Conservation (phyloP, 208 protist species). For the Trypanosoma scelopori region DNA sequence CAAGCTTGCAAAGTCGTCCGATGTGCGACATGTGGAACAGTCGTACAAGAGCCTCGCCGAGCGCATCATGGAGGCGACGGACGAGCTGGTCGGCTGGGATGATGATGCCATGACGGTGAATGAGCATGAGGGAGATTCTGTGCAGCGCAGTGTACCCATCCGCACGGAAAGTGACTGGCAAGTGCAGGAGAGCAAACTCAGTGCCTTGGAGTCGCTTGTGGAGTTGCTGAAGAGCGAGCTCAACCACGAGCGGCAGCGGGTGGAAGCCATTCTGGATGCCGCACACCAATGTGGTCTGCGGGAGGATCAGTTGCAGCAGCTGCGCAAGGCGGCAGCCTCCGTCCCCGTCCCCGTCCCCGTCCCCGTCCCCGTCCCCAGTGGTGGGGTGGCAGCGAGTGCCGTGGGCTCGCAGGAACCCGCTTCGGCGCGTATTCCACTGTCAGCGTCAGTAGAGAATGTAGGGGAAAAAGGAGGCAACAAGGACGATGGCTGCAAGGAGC, state of each 20-base stretch:
- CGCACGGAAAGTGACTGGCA: conserved; percentile 3
- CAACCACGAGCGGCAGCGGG: conserved; percentile 30
- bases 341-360: background rate
- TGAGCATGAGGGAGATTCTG: background rate
- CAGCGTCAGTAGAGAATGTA: background rate
- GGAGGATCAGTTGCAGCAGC: conserved; percentile 4
- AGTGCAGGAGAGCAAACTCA: conserved; percentile 31
- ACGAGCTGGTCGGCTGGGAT: conserved; percentile 24
- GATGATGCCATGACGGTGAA: background rate
- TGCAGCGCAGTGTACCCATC: background rate
- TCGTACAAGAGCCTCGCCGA: conserved; percentile 16
- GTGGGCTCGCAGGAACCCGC: background rate
- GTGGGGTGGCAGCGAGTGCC: background rate
- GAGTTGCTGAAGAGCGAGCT: conserved; percentile 63
- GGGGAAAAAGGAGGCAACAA: background rate
- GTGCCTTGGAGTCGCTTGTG: conserved; percentile 51
- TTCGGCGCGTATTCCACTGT: background rate
- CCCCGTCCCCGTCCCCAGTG: background rate
- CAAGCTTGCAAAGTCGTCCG: background rate
- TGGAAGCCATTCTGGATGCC: conserved; percentile 30
- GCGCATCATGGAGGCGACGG: conserved; percentile 20
- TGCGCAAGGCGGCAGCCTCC: background rate
- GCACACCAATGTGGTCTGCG: conserved; percentile 11
- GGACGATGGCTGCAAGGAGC: background rate
- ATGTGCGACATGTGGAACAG: conserved; percentile 3